phyloP scores from a whole-genome alignment of 2,329 filamentous ascomycete genomes.

The Talaromyces sp. region DNA sequence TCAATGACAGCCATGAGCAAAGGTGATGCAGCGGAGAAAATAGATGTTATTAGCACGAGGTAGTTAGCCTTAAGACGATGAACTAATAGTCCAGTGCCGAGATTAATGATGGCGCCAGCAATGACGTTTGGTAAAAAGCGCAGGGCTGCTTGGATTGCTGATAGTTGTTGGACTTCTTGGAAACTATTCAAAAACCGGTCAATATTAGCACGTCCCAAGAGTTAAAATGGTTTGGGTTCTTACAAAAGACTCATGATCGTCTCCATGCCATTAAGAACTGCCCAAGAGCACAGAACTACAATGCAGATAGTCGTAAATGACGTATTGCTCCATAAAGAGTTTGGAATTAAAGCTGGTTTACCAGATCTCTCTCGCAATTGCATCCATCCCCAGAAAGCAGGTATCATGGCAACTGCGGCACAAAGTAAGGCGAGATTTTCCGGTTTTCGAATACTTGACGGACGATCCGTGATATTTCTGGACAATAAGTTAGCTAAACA shows the following conservation, averaged over 20 bases:
- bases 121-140: slow-evolving; percentile 52
- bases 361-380: slow-evolving; percentile 49
- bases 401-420: slow-evolving; percentile 48
- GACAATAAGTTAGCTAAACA: background rate
- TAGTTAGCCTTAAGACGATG: slow-evolving; percentile 50
- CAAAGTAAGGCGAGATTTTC: slow-evolving; percentile 52
- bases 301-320: slow-evolving; percentile 60
- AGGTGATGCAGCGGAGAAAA: slow-evolving; percentile 41
- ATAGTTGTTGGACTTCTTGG: slow-evolving; percentile 53
- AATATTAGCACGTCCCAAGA: background rate
- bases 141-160: slow-evolving; percentile 51
- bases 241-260: slow-evolving; percentile 55
- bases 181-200: no score
- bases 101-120: slow-evolving; percentile 40
- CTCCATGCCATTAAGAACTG: slow-evolving; percentile 52
- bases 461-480: slow-evolving; percentile 27
- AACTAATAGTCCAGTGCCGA: slow-evolving; percentile 51
- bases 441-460: slow-evolving; percentile 45
- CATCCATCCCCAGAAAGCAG: slow-evolving; percentile 59
- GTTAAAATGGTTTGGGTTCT: slow-evolving; percentile 19
- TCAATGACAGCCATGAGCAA: slow-evolving; percentile 52
- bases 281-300: slow-evolving; percentile 52
- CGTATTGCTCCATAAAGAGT: slow-evolving; percentile 62
- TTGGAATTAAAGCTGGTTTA: slow-evolving; percentile 62
- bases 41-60: slow-evolving; percentile 42